Evolutionary conservation across 2,329 filamentous ascomycete genomes (phyloP).

Genomic region (Arthrobotrys iridis): DNA sequence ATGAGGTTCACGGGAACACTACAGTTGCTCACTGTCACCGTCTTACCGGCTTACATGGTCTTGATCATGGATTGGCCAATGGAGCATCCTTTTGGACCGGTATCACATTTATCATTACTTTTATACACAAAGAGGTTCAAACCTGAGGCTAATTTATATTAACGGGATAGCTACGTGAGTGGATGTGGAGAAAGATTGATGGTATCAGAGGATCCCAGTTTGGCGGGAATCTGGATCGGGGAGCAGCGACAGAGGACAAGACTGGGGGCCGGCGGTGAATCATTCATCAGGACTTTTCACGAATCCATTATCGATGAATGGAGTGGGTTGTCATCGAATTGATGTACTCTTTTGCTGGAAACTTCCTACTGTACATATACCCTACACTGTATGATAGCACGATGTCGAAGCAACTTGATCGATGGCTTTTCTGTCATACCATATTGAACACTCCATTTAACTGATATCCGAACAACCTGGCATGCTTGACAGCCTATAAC

Average conservation of each 20-base stretch:
- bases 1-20: conserved; percentile 51
- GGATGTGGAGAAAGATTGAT: conserved; percentile 49
- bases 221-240: not conserved
- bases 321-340: too few relatives aligned
- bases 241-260: conserved; percentile 5
- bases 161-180: conserved; percentile 19
- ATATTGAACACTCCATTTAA: too few relatives aligned
- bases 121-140: not conserved
- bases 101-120: not conserved
- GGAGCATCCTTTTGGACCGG: conserved; percentile 46
- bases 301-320: too few relatives aligned
- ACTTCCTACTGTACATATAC: too few relatives aligned
- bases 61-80: conserved; percentile 49
- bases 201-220: not conserved
- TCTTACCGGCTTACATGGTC: conserved; percentile 47
- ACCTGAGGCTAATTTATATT: not conserved
- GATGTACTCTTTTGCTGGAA: too few relatives aligned
- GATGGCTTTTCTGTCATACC: too few relatives aligned
- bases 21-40: conserved; percentile 44
- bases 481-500: too few relatives aligned
- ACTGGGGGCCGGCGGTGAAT: too few relatives aligned
- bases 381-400: too few relatives aligned
- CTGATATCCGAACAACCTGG: too few relatives aligned
- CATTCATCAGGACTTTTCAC: too few relatives aligned
- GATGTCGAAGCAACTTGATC: too few relatives aligned